Conservation (phyloP, 257 asterid species). For the Nemophila menziesii region DNA sequence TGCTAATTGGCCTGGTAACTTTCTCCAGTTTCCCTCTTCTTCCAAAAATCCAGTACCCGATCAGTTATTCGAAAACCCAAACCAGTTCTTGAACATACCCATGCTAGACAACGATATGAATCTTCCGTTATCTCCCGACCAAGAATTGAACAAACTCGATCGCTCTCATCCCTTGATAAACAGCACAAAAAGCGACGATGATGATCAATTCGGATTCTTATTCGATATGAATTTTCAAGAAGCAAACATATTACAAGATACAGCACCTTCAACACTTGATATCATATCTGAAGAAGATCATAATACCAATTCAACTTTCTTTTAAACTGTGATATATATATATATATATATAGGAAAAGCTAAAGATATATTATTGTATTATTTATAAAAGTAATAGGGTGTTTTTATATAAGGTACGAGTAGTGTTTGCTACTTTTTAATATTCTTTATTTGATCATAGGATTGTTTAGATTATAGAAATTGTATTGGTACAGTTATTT, state of each 20-base stretch:
- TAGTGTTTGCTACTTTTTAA: not conserved
- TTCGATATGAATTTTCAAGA: constrained; percentile 25
- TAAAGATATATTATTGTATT: too few relatives aligned
- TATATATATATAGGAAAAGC: too few relatives aligned
- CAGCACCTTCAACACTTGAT: constrained; percentile 13
- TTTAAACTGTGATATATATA: constrained; percentile 9
- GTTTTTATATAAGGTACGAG: not conserved
- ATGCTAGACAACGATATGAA: constrained; percentile 10
- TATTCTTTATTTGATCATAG: not conserved
- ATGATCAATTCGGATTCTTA: constrained; percentile 24
- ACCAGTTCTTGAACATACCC: constrained; percentile 16
- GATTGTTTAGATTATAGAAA: not conserved
- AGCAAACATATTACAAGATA: constrained; percentile 7
- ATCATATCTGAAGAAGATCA: constrained; percentile 29
- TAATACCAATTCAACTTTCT: constrained; percentile 28
- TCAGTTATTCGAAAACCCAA: constrained; percentile 18
- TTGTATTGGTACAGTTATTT: not conserved
- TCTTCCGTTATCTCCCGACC: constrained; percentile 11
- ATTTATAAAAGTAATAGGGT: not conserved
- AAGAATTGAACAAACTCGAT: constrained; percentile 8
- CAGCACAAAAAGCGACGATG: constrained; percentile 22
- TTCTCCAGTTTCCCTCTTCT: constrained; percentile 18
- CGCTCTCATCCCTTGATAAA: not conserved
- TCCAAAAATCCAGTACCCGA: constrained; percentile 16
- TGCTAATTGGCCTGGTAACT: constrained; percentile 8